A percentile compares a stretch with the other conserved stretches of the same genome.
Evolutionary conservation across 1,139 yeast genomes (phyloP).

Genomic region (Kodamaea derodonti): DNA sequence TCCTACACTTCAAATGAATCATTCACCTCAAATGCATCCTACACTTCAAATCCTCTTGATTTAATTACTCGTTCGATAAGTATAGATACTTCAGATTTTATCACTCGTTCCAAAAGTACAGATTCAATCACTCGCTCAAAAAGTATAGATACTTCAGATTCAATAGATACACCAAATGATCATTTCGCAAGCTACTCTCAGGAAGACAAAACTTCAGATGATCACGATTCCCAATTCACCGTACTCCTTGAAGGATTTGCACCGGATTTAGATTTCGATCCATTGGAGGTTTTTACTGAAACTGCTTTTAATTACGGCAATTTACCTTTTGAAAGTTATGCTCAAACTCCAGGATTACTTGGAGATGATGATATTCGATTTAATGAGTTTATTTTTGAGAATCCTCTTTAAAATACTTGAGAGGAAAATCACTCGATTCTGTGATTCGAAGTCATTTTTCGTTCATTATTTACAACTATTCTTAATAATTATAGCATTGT

Average conservation of each 20-base stretch:
- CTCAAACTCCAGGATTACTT: background rate
- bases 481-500: too few species aligned
- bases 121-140: background rate
- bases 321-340: background rate
- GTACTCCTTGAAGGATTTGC: constrained; percentile 1
- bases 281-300: constrained; percentile 1
- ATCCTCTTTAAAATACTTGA: too few species aligned
- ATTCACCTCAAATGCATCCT: background rate
- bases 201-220: background rate
- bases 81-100: background rate
- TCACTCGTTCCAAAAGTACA: too few species aligned
- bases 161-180: background rate
- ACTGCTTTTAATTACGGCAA: background rate
- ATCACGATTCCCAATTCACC: background rate
- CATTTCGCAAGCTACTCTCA: background rate
- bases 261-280: background rate
- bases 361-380: background rate
- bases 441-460: too few species aligned
- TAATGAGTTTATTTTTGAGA: constrained; percentile 1
- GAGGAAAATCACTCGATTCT: too few species aligned
- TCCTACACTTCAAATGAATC: background rate
- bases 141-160: background rate
- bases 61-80: background rate
- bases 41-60: background rate
- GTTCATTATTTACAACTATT: too few species aligned